phyloP scores from a whole-genome alignment of 306 rosid species.

The Pterocarpus santalinus region DNA sequence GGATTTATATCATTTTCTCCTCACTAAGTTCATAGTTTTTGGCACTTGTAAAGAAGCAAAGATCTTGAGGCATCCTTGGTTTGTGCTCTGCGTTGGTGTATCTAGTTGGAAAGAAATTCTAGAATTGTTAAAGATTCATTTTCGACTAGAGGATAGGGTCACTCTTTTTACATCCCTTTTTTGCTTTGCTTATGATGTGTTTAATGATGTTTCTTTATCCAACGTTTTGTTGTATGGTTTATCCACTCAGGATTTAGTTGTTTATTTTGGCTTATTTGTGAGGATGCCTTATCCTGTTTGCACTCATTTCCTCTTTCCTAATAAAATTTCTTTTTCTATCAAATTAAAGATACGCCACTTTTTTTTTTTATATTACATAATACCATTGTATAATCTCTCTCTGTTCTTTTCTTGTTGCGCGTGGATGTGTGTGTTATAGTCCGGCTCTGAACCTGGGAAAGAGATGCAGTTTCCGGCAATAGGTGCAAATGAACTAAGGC shows the following conservation, averaged over 20 bases:
- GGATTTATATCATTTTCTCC: neutral
- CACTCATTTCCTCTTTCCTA: neutral
- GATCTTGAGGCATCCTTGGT: neutral
- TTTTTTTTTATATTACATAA: neutral
- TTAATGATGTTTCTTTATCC: neutral
- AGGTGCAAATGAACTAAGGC: slow-evolving; percentile 52
- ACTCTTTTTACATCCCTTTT: neutral
- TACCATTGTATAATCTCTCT: neutral
- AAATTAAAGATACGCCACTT: neutral
- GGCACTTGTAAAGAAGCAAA: neutral
- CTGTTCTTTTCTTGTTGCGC: slow-evolving; percentile 8
- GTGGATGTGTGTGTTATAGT: slow-evolving; percentile 51
- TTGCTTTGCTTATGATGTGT: neutral
- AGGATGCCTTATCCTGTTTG: neutral
- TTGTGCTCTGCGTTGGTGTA: too few relatives aligned
- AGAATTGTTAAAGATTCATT: too few relatives aligned
- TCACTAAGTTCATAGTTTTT: neutral
- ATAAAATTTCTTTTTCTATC: neutral
- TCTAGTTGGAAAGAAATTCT: neutral
- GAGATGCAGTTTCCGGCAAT: slow-evolving; percentile 52
- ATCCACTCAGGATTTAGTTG: neutral
- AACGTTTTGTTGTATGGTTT: neutral
- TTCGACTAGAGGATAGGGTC: neutral
- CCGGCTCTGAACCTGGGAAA: slow-evolving; percentile 59
- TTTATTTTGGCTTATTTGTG: neutral